Evolutionary conservation across 2,329 filamentous ascomycete genomes (phyloP), one percentile per base, ranked within the genome.

Genomic region (Ambrosiella cleistominuta): DNA sequence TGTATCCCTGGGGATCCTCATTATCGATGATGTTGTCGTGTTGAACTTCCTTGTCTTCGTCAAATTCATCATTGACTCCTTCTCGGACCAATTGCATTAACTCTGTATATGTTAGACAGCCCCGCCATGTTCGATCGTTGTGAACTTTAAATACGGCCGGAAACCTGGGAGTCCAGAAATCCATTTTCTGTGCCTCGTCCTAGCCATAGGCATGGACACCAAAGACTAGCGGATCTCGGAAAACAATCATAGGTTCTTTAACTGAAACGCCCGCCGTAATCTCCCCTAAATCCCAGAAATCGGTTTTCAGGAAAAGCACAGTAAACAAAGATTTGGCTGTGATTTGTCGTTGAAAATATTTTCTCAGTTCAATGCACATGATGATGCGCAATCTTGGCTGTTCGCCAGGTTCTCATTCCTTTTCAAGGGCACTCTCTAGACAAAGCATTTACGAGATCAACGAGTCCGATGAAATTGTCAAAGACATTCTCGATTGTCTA

Each of bases 161-260:
- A 64, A 95, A 94, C 1, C 89, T 78, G 56, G 88, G 78, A 60
- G 82, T 83, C 72, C 81, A 88, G 64, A 86, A 89, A 1, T 75
- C 75, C 12, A 80, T 81, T 64, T 85, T 83, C 3, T 80, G 77
- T 2, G 78, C 75, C 65, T 83, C 86, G 61, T 88, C 85, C 63
- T 89, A 95, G 0, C 84, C 83, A 62, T 87, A 86, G 57, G 88
- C 90, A 27, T 86, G 75, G 60, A 95, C 72, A 63, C 95, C 90
- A 58, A 89, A 86, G 0, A 95, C 80, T 17, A 88, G 78, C 0
- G 88, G 88, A 0, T 75, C 72, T 6, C 75, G 77, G 67, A 95
- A 95, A 0, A 83, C 68, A 1, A 74, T 69, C 0, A 74, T 72
- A 62, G 77, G 70, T 59, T 70, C 61, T 64, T 72, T 66, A 50